Conservation (phyloP, 495 filamentous ascomycete genomes). For the Penicillium antarcticum region DNA sequence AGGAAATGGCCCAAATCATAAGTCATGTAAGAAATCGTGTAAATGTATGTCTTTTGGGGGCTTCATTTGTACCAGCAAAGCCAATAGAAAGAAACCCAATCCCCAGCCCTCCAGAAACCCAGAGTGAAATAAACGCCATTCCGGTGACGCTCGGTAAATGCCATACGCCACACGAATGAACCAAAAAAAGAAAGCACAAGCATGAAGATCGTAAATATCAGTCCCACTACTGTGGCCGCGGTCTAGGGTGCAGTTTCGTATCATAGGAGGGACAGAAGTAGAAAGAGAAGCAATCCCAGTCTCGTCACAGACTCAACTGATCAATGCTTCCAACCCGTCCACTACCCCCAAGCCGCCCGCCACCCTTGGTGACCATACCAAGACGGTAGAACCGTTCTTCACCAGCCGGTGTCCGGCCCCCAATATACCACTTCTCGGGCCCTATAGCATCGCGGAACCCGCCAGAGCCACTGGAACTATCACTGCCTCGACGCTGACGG, state of each 20-base stretch:
- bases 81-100: background rate
- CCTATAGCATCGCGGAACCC: conserved; percentile 73
- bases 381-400: conserved; percentile 85
- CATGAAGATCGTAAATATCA: background rate
- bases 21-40: conserved; percentile 5
- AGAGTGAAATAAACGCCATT: conserved; percentile 3
- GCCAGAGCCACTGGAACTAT: conserved; percentile 75
- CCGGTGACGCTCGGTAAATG: conserved; percentile 4
- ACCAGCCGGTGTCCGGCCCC: conserved; percentile 76
- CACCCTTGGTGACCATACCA: conserved; percentile 55
- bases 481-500: conserved; percentile 57
- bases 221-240: background rate
- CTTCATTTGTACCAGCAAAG: conserved; percentile 6
- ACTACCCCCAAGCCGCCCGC: conserved; percentile 50
- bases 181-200: conserved; percentile 4
- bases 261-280: background rate
- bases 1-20: background rate
- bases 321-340: conserved; percentile 59
- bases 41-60: conserved; percentile 10
- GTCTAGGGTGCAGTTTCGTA: no score
- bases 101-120: background rate
- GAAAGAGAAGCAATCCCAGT: background rate
- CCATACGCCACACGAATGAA: background rate
- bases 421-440: conserved; percentile 85
- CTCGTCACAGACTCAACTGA: conserved; percentile 55